phyloP scores from a whole-genome alignment of 768 basidiomycete species.

The Pisolithus orientalis region DNA sequence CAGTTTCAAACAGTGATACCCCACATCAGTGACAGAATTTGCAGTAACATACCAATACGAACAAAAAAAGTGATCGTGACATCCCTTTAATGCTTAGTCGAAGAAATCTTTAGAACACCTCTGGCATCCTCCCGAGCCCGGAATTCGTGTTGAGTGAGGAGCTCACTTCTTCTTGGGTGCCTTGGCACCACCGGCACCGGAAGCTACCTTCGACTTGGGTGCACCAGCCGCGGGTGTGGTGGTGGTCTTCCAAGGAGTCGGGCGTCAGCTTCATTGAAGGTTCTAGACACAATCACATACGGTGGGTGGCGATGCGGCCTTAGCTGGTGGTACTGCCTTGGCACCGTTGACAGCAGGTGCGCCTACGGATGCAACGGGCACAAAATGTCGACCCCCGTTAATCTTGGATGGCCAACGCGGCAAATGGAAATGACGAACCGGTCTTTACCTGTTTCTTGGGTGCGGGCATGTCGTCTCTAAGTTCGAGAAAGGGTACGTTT shows the following conservation, averaged over 20 bases:
- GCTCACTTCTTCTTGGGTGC: conserved; percentile 17
- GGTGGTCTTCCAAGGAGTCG: conserved; percentile 16
- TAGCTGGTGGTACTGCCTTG: background rate
- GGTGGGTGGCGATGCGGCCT: background rate
- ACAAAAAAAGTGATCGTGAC: background rate
- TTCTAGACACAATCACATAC: background rate
- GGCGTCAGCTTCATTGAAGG: background rate
- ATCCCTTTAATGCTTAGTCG: background rate
- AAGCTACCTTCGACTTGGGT: conserved; percentile 15
- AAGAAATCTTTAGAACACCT: background rate
- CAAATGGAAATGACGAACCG: background rate
- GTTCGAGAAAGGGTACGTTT: background rate
- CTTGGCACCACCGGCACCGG: conserved; percentile 11
- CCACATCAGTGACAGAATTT: background rate
- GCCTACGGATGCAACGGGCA: background rate
- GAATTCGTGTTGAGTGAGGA: background rate
- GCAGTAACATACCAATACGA: background rate
- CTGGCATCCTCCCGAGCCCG: background rate
- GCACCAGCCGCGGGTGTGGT: conserved; percentile 15
- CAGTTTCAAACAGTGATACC: background rate
- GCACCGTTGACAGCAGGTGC: background rate
- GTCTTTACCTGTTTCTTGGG: background rate
- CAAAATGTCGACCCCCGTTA: background rate
- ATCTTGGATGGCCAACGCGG: background rate
- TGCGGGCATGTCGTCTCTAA: background rate